phyloP scores from a whole-genome alignment of 495 filamentous ascomycete genomes.

The Penicillium silybi region DNA sequence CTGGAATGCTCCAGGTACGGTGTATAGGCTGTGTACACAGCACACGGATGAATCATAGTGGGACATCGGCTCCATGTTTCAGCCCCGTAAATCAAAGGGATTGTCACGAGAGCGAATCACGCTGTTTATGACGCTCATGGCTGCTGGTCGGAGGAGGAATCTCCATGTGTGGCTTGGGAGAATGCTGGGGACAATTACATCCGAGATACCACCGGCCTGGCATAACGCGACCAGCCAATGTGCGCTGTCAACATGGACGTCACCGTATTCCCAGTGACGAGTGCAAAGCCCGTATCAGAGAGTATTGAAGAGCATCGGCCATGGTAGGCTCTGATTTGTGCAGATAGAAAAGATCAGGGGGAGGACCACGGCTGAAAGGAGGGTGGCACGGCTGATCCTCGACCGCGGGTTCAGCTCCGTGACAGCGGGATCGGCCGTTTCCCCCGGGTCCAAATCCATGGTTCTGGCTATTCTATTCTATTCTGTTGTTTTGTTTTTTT shows the following conservation, averaged over 20 bases:
- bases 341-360: conserved; percentile 5
- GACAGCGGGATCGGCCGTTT: conserved; percentile 5
- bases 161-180: not conserved
- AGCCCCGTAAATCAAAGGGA: not conserved
- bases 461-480: not conserved
- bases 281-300: not conserved
- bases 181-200: not conserved
- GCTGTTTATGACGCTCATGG: not conserved
- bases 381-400: conserved; percentile 2
- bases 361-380: conserved; percentile 5
- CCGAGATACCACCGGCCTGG: not conserved
- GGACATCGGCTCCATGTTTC: not conserved
- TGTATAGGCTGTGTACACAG: not conserved
- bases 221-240: not conserved
- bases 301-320: conserved; percentile 4
- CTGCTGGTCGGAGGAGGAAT: not conserved
- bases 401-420: not conserved
- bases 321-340: conserved; percentile 11
- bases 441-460: not conserved
- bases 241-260: not conserved
- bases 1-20: not conserved
- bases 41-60: not conserved
- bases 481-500: too few relatives aligned
- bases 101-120: not conserved
- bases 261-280: not conserved